Conservation (phyloP, 225 moss, liverwort and hornwort genomes). For the Physcomitrium patens region DNA sequence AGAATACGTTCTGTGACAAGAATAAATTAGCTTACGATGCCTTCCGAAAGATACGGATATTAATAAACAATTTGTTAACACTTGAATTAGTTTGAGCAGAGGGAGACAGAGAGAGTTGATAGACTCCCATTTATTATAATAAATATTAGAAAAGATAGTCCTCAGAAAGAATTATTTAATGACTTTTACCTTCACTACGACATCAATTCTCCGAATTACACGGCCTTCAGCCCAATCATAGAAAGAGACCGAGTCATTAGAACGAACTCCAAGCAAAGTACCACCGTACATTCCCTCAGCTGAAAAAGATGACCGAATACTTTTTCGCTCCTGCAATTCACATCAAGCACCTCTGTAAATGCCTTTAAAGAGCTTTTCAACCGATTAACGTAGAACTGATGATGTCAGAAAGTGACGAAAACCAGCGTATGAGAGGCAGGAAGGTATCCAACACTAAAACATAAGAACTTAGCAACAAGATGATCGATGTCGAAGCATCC, state of each 20-base stretch:
- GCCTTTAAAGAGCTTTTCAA: neutral
- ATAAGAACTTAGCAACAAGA: neutral
- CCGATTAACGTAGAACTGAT: neutral
- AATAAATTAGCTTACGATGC: neutral
- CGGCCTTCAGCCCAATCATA: constrained; percentile 99
- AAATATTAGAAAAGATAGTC: neutral
- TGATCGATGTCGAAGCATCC: constrained; percentile 15
- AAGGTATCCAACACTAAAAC: constrained; percentile 7
- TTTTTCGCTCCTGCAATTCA: constrained; percentile 81
- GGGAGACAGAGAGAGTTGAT: too few relatives aligned
- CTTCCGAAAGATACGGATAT: neutral
- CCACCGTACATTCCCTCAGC: constrained; percentile 97
- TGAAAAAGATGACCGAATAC: constrained; percentile 84
- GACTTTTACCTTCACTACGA: constrained; percentile 78
- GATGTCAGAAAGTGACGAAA: constrained; percentile 7
- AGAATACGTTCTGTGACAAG: constrained; percentile 66
- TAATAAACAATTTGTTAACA: too few relatives aligned
- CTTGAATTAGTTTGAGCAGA: too few relatives aligned
- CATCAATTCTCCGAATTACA: constrained; percentile 91
- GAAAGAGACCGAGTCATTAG: constrained; percentile 91
- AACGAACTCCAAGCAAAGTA: constrained; percentile 79
- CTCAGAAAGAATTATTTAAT: neutral
- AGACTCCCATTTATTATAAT: neutral
- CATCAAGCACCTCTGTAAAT: constrained; percentile 10
- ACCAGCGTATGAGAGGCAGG: neutral